These are phyloP conservation scores for Pythium scleroteichum DNA, from an alignment of 352 stramenopile species.

Conservation along the genomic window DNA sequence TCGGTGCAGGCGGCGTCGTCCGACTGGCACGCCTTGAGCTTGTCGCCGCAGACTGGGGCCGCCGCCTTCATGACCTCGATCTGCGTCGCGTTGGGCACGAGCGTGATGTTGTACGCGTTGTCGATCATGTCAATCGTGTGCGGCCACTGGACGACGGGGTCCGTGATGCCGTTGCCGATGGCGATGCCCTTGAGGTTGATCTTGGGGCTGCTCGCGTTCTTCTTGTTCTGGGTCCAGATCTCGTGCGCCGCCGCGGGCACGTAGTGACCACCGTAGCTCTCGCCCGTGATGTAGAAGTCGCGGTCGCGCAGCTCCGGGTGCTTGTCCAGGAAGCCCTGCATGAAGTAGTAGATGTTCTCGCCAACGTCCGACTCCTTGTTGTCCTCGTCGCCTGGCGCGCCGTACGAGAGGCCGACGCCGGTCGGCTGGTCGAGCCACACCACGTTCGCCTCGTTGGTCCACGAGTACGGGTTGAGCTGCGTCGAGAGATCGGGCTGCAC, in stretches of 20 bases:
- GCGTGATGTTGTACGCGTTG: conserved; percentile 71
- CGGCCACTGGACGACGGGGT: conserved; percentile 41
- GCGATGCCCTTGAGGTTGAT: conserved; percentile 64
- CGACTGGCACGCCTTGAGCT: conserved; percentile 40
- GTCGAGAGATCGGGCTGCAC: conserved; percentile 32
- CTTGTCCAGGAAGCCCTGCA: conserved; percentile 49
- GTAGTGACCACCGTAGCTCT: conserved; percentile 64
- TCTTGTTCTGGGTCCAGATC: conserved; percentile 44
- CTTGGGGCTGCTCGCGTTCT: conserved; percentile 20
- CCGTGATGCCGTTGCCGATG: conserved; percentile 62
- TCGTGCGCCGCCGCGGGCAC: conserved; percentile 41
- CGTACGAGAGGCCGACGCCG: conserved; percentile 47
- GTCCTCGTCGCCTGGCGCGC: conserved; percentile 34
- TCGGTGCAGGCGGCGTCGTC: conserved; percentile 36
- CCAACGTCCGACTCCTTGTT: conserved; percentile 35
- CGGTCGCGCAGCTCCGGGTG: conserved; percentile 41
- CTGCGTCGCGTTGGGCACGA: conserved; percentile 35
- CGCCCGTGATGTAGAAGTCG: conserved; percentile 49
- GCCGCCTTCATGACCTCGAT: conserved; percentile 38
- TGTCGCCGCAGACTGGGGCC: conserved; percentile 35
- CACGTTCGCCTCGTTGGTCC: conserved; percentile 50
- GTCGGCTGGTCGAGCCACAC: conserved; percentile 51
- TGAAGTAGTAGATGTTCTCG: conserved; percentile 58
- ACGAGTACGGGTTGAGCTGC: conserved; percentile 42
- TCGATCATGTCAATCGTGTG: conserved; percentile 63